Evolutionary conservation across 164 flowering plant genomes (phyloP).

Genomic region (Tetrastigma voinierianum): DNA sequence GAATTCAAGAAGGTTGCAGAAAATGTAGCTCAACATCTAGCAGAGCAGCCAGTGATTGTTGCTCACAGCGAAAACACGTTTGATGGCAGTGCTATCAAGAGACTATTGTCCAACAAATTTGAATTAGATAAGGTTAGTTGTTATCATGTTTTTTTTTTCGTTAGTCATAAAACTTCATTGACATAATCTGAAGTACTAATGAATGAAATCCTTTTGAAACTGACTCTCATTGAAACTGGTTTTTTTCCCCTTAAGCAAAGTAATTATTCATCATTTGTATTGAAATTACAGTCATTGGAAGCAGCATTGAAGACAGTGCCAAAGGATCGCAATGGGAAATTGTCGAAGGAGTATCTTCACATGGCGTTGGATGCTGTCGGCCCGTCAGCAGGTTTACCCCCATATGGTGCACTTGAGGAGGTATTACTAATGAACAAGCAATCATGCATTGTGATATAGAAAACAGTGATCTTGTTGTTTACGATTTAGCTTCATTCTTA

Average conservation of each 20-base stretch:
- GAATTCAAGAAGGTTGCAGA: slow-evolving; percentile 54
- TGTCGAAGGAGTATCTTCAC: slow-evolving; percentile 63
- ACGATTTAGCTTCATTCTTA: too few species aligned
- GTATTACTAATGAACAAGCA: slow-evolving; percentile 35
- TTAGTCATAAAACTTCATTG: too few species aligned
- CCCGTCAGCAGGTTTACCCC: slow-evolving; percentile 82
- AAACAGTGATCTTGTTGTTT: too few species aligned
- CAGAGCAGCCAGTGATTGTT: slow-evolving; percentile 86
- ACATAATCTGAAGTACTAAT: too few species aligned
- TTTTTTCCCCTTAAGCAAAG: too few species aligned
- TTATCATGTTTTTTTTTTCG: too few species aligned
- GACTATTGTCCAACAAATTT: slow-evolving; percentile 73
- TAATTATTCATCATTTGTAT: too few species aligned
- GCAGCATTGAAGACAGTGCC: slow-evolving; percentile 51
- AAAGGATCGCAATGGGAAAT: slow-evolving; percentile 59
- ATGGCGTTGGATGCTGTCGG: slow-evolving; percentile 61
- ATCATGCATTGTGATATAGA: too few species aligned
- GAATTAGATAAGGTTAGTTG: slow-evolving; percentile 78
- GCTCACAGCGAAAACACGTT: slow-evolving; percentile 87
- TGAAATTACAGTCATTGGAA: slow-evolving; percentile 63
- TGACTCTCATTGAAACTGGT: too few species aligned
- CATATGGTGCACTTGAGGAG: slow-evolving; percentile 78
- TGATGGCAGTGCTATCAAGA: slow-evolving; percentile 80
- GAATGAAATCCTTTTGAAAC: too few species aligned
- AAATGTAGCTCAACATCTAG: slow-evolving; percentile 49